Evolutionary conservation across 2,329 filamentous ascomycete genomes (phyloP), one percentile per base, ranked within the genome.

Genomic region (Fusarium sp.): DNA sequence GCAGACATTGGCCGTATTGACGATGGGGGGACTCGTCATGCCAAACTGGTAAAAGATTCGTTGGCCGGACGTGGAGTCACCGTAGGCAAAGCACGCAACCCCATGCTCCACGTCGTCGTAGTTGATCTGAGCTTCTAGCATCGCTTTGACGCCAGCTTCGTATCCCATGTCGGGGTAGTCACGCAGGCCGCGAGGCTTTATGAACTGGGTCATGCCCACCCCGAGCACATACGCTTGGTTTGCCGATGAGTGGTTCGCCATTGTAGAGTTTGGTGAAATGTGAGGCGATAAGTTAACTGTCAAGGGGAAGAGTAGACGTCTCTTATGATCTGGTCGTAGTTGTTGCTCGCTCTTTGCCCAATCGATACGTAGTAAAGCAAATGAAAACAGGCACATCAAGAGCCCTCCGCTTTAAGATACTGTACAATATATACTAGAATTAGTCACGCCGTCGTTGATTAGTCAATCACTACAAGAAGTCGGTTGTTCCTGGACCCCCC

Each of bases 1-100:
- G 88, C 96, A 98, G 87, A 98, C 98, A 89, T 98, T 98, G 89
- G 98, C 98, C 80, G 98, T 94, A 80, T 98, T 98, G 88, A 97
- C 95, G 81, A 98, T 94, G 79, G 96, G 96, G 78, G 98, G 98
- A 80, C 93, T 89, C 51, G 95, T 98, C 92, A 98, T 96, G 86
- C 96, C 96, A 83, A 98, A 98, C 85, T 98, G 96, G 85, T 98
- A 98, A 85, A 98, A 98, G 80, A 98, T 95, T 74, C 96, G 92
- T 87, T 98, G 96, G 53, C 96, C 96, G 83, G 93, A 96, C 64
- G 96, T 98, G 72, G 92, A 94, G 86, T 98, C 96, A 80, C 96
- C 96, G 82, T 98, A 98, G 88, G 94, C 97, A 87, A 97, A 98
- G 88, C 96, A 98, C 17, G 95, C 96, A 14, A 98, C 89, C 70